Conservation (phyloP, 2,329 filamentous ascomycete genomes). For the Rhinocladiella similis region DNA sequence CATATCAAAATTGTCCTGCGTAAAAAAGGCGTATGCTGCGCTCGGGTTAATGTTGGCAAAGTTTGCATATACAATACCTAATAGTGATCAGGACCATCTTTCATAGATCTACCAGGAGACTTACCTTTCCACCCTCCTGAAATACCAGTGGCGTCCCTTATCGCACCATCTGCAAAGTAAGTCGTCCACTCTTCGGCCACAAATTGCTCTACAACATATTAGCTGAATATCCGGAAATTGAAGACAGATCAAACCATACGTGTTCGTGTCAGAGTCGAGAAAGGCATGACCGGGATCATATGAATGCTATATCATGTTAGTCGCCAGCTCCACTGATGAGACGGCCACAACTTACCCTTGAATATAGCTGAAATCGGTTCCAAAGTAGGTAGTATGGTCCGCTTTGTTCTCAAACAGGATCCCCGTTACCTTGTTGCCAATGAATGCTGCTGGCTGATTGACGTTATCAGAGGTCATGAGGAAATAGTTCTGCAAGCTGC, state of each 20-base stretch:
- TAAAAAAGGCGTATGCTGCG: conserved; percentile 74
- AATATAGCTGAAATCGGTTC: conserved; percentile 69
- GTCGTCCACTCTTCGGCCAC: conserved; percentile 79
- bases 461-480: conserved; percentile 71
- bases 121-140: conserved; percentile 73
- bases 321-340: conserved; percentile 22
- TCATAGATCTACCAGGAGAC: background rate
- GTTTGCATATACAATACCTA: conserved; percentile 75
- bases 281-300: conserved; percentile 75
- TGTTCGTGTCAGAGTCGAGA: conserved; percentile 66
- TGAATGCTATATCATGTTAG: conserved; percentile 64
- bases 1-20: conserved; percentile 62
- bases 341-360: conserved; percentile 47
- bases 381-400: conserved; percentile 91
- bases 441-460: conserved; percentile 73
- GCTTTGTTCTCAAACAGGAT: conserved; percentile 92
- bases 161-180: conserved; percentile 70
- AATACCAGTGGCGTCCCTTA: conserved; percentile 56
- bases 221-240: background rate
- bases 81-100: background rate
- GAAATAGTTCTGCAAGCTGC: conserved; percentile 78
- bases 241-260: conserved; percentile 7
- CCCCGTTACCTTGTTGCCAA: conserved; percentile 70
- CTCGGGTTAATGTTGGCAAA: conserved; percentile 73
- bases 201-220: conserved; percentile 54